Evolutionary conservation across 169 alveolate genomes (phyloP).

Genomic region (Cryptosporidium bovis): DNA sequence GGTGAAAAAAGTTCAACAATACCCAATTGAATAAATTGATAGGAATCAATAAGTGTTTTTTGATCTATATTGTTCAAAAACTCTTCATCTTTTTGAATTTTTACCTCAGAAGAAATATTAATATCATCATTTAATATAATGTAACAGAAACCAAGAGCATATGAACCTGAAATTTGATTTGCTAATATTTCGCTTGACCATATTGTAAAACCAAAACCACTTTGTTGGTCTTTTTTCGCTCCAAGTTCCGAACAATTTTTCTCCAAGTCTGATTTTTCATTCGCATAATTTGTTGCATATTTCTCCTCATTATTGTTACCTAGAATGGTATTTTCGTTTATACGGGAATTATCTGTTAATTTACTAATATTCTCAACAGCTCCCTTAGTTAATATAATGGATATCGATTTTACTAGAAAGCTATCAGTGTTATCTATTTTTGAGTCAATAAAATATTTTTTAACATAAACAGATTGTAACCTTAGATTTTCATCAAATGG

Average conservation of each 20-base stretch:
- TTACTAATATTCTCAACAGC: constrained; percentile 45
- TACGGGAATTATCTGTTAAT: not conserved
- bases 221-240: too few species aligned
- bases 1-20: constrained; percentile 45
- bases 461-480: constrained; percentile 26
- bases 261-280: too few species aligned
- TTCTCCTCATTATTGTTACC: not conserved
- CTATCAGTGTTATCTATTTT: not conserved
- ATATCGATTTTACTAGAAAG: not conserved
- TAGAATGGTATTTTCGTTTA: too few species aligned
- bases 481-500: constrained; percentile 52
- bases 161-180: constrained; percentile 50
- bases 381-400: constrained; percentile 47
- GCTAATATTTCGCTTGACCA: constrained; percentile 14
- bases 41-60: not conserved
- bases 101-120: not conserved
- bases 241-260: too few species aligned
- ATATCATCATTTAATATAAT: not conserved
- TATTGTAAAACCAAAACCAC: not conserved
- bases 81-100: not conserved
- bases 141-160: constrained; percentile 46
- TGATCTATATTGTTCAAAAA: not conserved
- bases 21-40: constrained; percentile 41
- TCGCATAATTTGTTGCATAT: not conserved
- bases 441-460: not conserved